A percentile compares a stretch with the other conserved stretches of the same genome.
phyloP scores from a whole-genome alignment of 208 protist species.

The Polymyxa betae region DNA sequence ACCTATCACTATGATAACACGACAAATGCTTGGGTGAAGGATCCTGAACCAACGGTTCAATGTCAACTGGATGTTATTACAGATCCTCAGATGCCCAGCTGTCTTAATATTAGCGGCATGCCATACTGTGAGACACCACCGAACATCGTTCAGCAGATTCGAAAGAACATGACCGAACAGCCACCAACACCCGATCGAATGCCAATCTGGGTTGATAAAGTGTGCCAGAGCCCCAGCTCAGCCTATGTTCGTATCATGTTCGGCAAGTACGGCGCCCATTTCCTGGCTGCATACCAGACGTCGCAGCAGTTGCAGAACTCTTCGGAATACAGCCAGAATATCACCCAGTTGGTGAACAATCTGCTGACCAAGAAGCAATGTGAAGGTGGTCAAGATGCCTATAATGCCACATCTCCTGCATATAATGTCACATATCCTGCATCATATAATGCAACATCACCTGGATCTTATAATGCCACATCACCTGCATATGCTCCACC shows the following conservation, averaged over 20 bases:
- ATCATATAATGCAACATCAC: no score
- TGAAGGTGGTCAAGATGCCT: background rate
- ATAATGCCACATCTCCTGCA: background rate
- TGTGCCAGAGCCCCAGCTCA: background rate
- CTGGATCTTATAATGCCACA: no score
- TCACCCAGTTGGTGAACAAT: background rate
- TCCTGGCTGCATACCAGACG: constrained; percentile 4
- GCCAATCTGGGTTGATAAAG: background rate
- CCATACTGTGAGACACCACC: constrained; percentile 30
- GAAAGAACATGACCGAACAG: background rate
- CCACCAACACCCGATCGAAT: background rate
- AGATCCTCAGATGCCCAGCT: background rate
- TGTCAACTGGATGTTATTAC: background rate
- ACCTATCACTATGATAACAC: constrained; percentile 15
- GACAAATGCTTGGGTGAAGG: constrained; percentile 19
- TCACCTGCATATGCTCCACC: no score
- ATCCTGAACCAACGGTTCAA: background rate
- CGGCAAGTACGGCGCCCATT: background rate
- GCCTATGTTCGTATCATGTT: background rate
- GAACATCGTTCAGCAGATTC: background rate
- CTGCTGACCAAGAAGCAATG: background rate
- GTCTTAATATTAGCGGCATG: constrained; percentile 24
- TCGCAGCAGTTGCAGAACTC: background rate
- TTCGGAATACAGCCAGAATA: constrained; percentile 23
- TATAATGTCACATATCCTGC: no score